Evolutionary conservation across 2,329 filamentous ascomycete genomes (phyloP), one percentile per base, ranked within the genome.

Genomic region (Botrytis cinerea): DNA sequence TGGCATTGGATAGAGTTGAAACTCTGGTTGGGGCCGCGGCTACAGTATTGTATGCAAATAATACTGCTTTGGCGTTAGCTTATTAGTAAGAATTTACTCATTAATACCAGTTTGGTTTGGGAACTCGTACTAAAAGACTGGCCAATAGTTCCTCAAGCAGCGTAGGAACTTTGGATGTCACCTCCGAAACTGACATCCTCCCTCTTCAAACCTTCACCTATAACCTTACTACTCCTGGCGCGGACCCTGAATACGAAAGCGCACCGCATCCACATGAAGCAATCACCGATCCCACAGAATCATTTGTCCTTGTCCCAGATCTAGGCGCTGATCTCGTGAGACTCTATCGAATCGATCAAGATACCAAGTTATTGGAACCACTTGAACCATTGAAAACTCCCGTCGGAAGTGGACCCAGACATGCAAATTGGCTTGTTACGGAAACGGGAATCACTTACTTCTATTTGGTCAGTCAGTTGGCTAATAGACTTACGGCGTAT

Each of bases 271-370:
- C 86, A 0, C 87, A 88, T 75, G 79, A 86, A 75, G 82, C 84
- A 32, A 79, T 87, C 74, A 78, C 87, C 35, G 86, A 88, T 75
- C 87, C 86, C 1, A 86, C 85, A 0, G 83, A 83, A 4, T 75
- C 81, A 22, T 88, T 83, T 77, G 75, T 87, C 18, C 75, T 88
- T 32, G 82, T 85, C 38, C 86, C 86, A 0, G 87, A 88, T 71
- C 82, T 90, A 2, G 84, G 87, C 25, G 82, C 83, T 0, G 86
- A 88, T 74, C 70, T 82, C 0, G 78, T 87, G 35, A 84, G 83
- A 63, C 81, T 88, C 20, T 88, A 84, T 77, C 74, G 78, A 54
- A 84, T 87, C 75, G 80, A 86, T 74, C 77, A 79, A 5, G 73
- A 77, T 0, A 83, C 79, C 5, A 83, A 83, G 32, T 75, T 79